Base-by-base conservation (phyloP, 2,329 filamentous ascomycete species). In the Karstenula rhodostoma region DNA sequence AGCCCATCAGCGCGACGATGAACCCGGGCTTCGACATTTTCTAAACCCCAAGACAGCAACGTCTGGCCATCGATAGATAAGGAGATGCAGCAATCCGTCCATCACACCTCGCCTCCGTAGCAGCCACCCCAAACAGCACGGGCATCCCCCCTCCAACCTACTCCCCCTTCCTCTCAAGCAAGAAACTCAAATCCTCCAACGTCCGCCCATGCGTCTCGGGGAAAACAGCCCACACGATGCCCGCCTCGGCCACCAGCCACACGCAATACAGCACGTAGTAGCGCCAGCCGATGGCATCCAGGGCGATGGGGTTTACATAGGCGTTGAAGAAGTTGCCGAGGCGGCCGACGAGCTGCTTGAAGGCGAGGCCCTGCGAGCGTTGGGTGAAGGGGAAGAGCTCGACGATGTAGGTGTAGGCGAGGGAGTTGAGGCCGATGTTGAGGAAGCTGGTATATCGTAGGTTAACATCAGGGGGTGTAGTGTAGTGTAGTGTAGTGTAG, bases 1-100 rank as follows among this genome's bases (percentile, higher is more conserved):
- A 64, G 35, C 59, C 62, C 4, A 57, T 64, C 23, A 64, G 62
- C 19, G 50, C 62, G 9, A 57, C 60, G 19, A 64, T 64, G 61
- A 55, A 64, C 44, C 44, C 44, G 4, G 44, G 44, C 3, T 47
- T 47, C 23, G 44, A 47, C 17, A 47, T 47, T 4, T 47, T 47
- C 27, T 47, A 47, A 15, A 15, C 22, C 25, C 23, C 23, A 15
- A 9, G 5, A 6, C 29, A 10, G 7, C 29, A 9, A 10, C 29
- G 29, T 32, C 29, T 32, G 29, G 29, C 12, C 29, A n/a, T n/a
- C n/a, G n/a, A n/a, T n/a, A n/a, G n/a, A n/a, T n/a, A n/a, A n/a
- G n/a, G n/a, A n/a, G n/a, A n/a, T n/a, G n/a, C n/a, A n/a, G n/a
- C n/a, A n/a, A n/a, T n/a, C n/a, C n/a, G n/a, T n/a, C n/a, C n/a